phyloP scores from a whole-genome alignment of 805 yeast species.

The Debaryomyces castellii region DNA sequence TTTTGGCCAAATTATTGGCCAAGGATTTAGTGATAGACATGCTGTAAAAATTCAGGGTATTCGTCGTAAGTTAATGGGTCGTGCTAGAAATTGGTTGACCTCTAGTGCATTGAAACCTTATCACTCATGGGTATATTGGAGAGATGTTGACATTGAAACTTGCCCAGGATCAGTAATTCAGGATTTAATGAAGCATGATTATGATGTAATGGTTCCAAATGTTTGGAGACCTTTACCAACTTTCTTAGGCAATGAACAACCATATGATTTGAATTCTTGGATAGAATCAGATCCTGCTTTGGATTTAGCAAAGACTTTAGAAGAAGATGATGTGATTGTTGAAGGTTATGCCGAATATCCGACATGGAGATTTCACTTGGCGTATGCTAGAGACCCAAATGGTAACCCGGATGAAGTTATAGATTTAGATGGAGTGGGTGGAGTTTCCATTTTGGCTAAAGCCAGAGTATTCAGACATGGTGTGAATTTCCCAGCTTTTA shows the following conservation, averaged over 20 bases:
- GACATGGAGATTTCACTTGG: slow-evolving; percentile 81
- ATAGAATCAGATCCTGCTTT: slow-evolving; percentile 79
- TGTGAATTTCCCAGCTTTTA: slow-evolving; percentile 81
- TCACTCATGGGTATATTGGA: slow-evolving; percentile 91
- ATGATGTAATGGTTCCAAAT: slow-evolving; percentile 78
- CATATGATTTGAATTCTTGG: slow-evolving; percentile 97
- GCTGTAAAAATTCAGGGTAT: slow-evolving; percentile 85
- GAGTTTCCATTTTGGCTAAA: slow-evolving; percentile 76
- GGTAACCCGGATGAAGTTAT: slow-evolving; percentile 66
- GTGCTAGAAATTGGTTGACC: slow-evolving; percentile 83
- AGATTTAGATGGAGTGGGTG: slow-evolving; percentile 83
- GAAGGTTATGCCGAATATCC: slow-evolving; percentile 88
- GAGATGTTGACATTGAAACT: slow-evolving; percentile 84
- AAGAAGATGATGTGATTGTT: slow-evolving; percentile 82
- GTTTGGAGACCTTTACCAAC: slow-evolving; percentile 98
- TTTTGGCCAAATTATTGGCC: slow-evolving; percentile 83
- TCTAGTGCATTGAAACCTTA: slow-evolving; percentile 74
- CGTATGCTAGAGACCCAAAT: slow-evolving; percentile 60
- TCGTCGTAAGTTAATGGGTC: slow-evolving; percentile 80
- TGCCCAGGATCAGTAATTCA: slow-evolving; percentile 76
- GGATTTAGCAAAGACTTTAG: slow-evolving; percentile 59
- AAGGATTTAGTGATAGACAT: slow-evolving; percentile 80
- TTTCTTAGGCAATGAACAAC: slow-evolving; percentile 86
- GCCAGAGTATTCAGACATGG: slow-evolving; percentile 77
- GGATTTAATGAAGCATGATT: slow-evolving; percentile 65